These are phyloP conservation scores for Dendrobium catenatum DNA, from an alignment of 106 monocot species.

Conservation along the genomic window DNA sequence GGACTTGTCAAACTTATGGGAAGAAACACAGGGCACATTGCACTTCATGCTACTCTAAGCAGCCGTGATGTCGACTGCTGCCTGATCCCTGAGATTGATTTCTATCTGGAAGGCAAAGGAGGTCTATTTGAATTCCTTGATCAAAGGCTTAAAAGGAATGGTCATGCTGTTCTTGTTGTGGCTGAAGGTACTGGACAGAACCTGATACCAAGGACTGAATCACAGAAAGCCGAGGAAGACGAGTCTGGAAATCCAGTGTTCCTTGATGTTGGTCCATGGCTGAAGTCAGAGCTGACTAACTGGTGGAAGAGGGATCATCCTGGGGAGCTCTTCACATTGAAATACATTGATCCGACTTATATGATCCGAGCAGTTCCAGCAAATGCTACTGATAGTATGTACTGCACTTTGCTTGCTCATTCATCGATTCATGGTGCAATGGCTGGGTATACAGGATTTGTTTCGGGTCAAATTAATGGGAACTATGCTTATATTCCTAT, in stretches of 20 bases:
- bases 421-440: constrained; percentile 81
- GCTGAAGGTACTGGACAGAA: constrained; percentile 84
- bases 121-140: constrained; percentile 80
- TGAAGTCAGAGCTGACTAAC: constrained; percentile 64
- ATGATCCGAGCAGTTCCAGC: constrained; percentile 87
- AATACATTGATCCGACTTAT: constrained; percentile 91
- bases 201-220: constrained; percentile 37
- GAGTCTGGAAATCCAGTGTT: constrained; percentile 73
- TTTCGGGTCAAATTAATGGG: constrained; percentile 70
- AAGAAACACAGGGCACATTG: constrained; percentile 84
- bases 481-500: constrained; percentile 79
- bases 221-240: constrained; percentile 43
- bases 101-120: constrained; percentile 71
- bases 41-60: constrained; percentile 69
- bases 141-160: constrained; percentile 46
- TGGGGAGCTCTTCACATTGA: constrained; percentile 67
- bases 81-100: constrained; percentile 66
- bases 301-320: constrained; percentile 72
- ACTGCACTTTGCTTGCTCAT: constrained; percentile 82
- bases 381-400: constrained; percentile 72
- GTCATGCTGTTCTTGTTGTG: constrained; percentile 69
- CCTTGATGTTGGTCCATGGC: constrained; percentile 57
- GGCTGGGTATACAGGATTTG: constrained; percentile 89
- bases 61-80: constrained; percentile 88
- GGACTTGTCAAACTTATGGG: constrained; percentile 96